Evolutionary conservation across 345 rosid genomes (phyloP).

Genomic region (Nephelium lappaceum): DNA sequence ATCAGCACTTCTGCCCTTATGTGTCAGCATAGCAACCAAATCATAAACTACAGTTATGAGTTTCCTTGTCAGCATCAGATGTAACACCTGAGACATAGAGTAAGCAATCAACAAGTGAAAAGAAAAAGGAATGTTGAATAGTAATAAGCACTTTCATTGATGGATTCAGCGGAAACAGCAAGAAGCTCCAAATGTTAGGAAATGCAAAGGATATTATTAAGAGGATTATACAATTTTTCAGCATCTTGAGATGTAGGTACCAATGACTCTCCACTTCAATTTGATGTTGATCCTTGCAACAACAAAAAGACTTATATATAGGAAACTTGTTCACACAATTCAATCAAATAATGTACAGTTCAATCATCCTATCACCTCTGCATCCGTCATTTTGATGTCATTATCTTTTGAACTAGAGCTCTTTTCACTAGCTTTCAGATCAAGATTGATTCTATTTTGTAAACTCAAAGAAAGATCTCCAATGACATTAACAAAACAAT

Average conservation of each 20-base stretch:
- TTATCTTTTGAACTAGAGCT: constrained; percentile 54
- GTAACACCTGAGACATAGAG: constrained; percentile 39
- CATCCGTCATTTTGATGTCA: constrained; percentile 78
- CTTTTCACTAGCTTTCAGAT: constrained; percentile 58
- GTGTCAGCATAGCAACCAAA: constrained; percentile 87
- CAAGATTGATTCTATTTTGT: constrained; percentile 22
- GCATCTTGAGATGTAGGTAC: constrained; percentile 57
- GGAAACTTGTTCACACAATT: not conserved
- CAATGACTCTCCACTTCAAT: constrained; percentile 63
- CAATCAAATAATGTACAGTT: not conserved
- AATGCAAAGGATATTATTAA: not conserved
- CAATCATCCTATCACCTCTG: constrained; percentile 52
- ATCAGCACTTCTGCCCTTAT: constrained; percentile 98
- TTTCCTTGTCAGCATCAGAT: constrained; percentile 53
- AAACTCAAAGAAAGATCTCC: not conserved
- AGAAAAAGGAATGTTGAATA: not conserved
- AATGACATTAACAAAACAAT: not conserved
- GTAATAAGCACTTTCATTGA: not conserved
- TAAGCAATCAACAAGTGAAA: not conserved
- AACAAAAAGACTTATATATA: not conserved
- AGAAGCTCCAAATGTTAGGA: not conserved
- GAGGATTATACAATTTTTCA: constrained; percentile 29
- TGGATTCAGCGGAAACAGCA: not conserved
- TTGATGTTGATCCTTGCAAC: constrained; percentile 70
- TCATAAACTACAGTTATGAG: constrained; percentile 67